Base-by-base conservation (phyloP, 352 stramenopile species). In the Phytophthora litchii region DNA sequence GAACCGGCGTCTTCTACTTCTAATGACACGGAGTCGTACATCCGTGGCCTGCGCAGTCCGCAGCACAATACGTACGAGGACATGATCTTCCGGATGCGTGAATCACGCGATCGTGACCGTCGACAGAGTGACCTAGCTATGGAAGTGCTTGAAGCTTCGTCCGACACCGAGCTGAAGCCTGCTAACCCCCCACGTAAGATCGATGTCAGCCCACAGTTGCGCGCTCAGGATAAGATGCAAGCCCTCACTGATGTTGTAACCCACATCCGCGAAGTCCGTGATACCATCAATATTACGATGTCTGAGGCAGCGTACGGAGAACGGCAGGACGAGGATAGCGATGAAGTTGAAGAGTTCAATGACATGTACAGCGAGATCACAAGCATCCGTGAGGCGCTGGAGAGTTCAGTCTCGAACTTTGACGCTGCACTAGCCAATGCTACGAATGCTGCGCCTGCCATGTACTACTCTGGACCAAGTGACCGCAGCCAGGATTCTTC, bases 231-330 rank as follows among this genome's bases (percentile, higher is more conserved):
- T 41, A 81, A 83, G 10, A 57, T 88, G 46, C 54, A 72, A 20
- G 78, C 76, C 20, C 59, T 90, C 1, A 82, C 78, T 6, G 60
- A 85, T 12, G 72, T 91, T 19, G 81, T 91, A 29, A 78, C 70
- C 14, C 76, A 83, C 32, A 91, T 91, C 35, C 81, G 81, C 1
- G 68, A 84, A 17, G 75, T 86, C 17, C 76, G 78, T 10, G 78
- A 88, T 14, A 91, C 81, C 0, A 91, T 91, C 36, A 86, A 88
- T 42, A 54, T 86, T 9, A 78, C 78, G 0, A 82, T 88, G 48
- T 84, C 81, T 0, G 78, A 88, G 27, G 76, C 71, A 52, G 57
- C 46, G 20, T 66, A 63, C 23, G 67, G 32, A 60, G 64, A 67
- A 50, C 66, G 43, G 3, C 65, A 78, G 31, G 66, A 78, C 9